Conservation (phyloP, 1,284 basidiomycete species). For the Pseudozyma sp. region DNA sequence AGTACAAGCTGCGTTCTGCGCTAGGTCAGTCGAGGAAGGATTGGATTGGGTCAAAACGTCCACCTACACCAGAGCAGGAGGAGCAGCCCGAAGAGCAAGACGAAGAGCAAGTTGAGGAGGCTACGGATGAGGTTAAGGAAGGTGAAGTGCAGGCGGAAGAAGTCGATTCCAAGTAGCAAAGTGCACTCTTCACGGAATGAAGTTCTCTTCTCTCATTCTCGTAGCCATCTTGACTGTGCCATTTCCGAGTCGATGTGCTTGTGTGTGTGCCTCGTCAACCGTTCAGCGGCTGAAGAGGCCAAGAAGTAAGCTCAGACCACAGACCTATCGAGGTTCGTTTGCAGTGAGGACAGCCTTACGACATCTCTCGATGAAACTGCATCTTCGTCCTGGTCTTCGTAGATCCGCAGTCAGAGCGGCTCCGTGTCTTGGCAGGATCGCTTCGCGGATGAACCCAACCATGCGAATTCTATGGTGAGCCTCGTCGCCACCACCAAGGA, state of each 20-base stretch:
- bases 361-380: no score
- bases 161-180: constrained; percentile 1
- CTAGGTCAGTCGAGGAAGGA: constrained; percentile 31
- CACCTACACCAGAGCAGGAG: constrained; percentile 22
- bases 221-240: neutral
- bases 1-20: constrained; percentile 35
- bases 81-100: constrained; percentile 8
- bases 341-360: neutral
- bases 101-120: constrained; percentile 4
- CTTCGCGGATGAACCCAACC: no score
- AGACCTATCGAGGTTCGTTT: neutral
- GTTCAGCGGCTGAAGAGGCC: neutral
- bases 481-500: no score
- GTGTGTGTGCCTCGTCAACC: no score
- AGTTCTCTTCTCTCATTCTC: neutral
- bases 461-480: no score
- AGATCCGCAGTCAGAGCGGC: no score
- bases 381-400: neutral
- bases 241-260: neutral
- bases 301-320: neutral
- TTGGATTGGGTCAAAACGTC: constrained; percentile 31
- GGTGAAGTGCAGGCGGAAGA: constrained; percentile 8
- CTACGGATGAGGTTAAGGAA: constrained; percentile 2
- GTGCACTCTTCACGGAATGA: neutral
- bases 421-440: no score